phyloP scores from a whole-genome alignment of 2,329 filamentous ascomycete species.

The Calonectria honghensis region DNA sequence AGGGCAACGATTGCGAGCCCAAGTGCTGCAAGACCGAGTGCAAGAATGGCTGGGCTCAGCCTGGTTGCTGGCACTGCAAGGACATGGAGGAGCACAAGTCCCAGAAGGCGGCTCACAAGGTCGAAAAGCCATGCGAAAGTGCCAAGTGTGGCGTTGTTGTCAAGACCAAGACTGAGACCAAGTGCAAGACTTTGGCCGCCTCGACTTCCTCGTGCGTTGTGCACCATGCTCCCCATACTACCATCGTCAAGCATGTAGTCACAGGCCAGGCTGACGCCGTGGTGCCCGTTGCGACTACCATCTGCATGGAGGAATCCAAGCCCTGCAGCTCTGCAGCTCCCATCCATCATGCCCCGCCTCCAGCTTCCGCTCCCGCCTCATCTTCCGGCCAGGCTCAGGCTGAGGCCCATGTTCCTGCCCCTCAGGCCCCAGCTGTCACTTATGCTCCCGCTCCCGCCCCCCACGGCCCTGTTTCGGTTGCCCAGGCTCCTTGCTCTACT shows the following conservation, averaged over 20 bases:
- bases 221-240: conserved; percentile 38
- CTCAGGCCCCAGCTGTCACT: neutral
- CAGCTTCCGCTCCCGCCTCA: neutral
- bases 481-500: neutral
- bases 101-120: neutral
- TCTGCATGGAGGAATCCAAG: neutral
- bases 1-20: conserved; percentile 49
- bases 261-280: neutral
- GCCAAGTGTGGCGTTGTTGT: conserved; percentile 43
- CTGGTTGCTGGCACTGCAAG: conserved; percentile 58
- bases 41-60: conserved; percentile 54
- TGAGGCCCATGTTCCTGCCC: neutral
- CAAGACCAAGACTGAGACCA: conserved; percentile 32
- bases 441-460: conserved; percentile 5
- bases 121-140: conserved; percentile 39
- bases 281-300: neutral
- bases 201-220: conserved; percentile 34
- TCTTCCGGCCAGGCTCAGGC: neutral
- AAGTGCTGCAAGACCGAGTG: conserved; percentile 54
- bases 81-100: conserved; percentile 35
- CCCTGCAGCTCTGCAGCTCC: conserved; percentile 7
- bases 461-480: conserved; percentile 9
- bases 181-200: conserved; percentile 36
- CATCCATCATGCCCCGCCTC: neutral
- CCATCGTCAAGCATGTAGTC: conserved; percentile 4